phyloP scores from a whole-genome alignment of 208 protist species.

The Crithidia mellificae region DNA sequence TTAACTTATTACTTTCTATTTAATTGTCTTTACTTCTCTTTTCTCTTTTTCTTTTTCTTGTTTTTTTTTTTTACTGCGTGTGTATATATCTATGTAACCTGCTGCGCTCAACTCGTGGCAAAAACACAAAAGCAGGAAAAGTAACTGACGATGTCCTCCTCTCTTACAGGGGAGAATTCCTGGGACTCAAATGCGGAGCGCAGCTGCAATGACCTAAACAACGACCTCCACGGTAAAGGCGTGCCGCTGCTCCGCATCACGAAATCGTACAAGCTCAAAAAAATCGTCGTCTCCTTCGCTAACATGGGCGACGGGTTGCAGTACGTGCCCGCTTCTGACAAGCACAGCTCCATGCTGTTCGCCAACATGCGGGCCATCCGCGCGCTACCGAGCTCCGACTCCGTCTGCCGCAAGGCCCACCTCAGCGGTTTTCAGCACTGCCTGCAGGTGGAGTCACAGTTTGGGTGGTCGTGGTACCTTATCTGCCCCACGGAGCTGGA shows the following conservation, averaged over 20 bases:
- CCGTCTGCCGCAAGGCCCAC: slow-evolving; percentile 30
- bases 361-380: slow-evolving; percentile 39
- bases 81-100: too few relatives aligned
- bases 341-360: slow-evolving; percentile 40
- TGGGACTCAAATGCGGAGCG: slow-evolving; percentile 19
- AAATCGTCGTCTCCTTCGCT: slow-evolving; percentile 9
- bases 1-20: not conserved
- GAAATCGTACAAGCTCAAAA: slow-evolving; percentile 24
- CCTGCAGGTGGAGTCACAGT: slow-evolving; percentile 38
- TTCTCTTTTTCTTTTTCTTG: not conserved
- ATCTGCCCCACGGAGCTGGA: slow-evolving; percentile 40
- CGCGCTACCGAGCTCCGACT: slow-evolving; percentile 22
- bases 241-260: slow-evolving; percentile 20
- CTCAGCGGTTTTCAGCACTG: slow-evolving; percentile 45
- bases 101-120: not conserved
- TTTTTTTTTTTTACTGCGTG: slow-evolving; percentile 2
- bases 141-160: slow-evolving; percentile 19
- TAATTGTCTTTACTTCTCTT: not conserved
- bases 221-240: slow-evolving; percentile 24
- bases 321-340: slow-evolving; percentile 20
- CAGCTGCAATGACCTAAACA: slow-evolving; percentile 18
- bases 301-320: slow-evolving; percentile 27
- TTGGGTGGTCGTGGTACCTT: slow-evolving; percentile 43
- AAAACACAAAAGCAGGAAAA: too few relatives aligned
- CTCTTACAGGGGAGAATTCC: slow-evolving; percentile 8